A percentile compares a stretch with the other conserved stretches of the same genome.
Evolutionary conservation across 192 early-diverging fungal genomes (phyloP).

Genomic region (Coemansia sp.): DNA sequence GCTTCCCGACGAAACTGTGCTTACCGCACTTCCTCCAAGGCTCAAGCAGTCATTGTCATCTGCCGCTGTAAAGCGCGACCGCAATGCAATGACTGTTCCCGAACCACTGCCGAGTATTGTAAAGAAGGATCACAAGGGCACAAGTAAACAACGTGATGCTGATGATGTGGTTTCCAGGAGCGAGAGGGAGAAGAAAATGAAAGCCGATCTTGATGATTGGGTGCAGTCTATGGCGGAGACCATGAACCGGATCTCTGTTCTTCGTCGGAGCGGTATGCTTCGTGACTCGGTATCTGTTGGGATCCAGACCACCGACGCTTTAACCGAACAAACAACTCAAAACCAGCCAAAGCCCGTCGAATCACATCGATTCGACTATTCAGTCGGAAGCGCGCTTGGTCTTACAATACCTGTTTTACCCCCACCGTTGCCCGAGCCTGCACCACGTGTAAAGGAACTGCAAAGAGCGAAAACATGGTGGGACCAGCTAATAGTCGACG

Average conservation of each 20-base stretch:
- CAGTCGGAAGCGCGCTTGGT: background rate
- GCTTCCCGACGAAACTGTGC: slow-evolving; percentile 31
- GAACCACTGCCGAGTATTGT: background rate
- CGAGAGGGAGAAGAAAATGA: slow-evolving; percentile 22
- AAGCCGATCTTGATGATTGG: slow-evolving; percentile 15
- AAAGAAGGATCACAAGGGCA: background rate
- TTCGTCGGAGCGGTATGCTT: slow-evolving; percentile 42
- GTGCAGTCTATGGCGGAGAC: slow-evolving; percentile 17
- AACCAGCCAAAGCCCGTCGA: background rate
- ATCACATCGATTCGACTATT: background rate
- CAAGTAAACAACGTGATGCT: background rate
- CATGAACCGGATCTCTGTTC: slow-evolving; percentile 37
- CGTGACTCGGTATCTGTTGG: slow-evolving; percentile 17
- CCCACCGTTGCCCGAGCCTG: slow-evolving; percentile 26
- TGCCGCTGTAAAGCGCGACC: slow-evolving; percentile 11
- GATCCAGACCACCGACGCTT: background rate
- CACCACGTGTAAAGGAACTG: slow-evolving; percentile 18
- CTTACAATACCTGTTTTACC: slow-evolving; percentile 20
- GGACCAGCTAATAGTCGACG: slow-evolving; percentile 36
- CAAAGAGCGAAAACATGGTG: slow-evolving; percentile 14
- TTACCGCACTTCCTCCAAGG: slow-evolving; percentile 19
- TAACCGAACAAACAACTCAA: background rate
- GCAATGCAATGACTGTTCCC: slow-evolving; percentile 25
- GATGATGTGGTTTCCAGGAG: background rate
- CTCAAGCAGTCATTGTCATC: background rate